Conservation (phyloP, 139 green algal genomes). For the Micromonas commoda region DNA sequence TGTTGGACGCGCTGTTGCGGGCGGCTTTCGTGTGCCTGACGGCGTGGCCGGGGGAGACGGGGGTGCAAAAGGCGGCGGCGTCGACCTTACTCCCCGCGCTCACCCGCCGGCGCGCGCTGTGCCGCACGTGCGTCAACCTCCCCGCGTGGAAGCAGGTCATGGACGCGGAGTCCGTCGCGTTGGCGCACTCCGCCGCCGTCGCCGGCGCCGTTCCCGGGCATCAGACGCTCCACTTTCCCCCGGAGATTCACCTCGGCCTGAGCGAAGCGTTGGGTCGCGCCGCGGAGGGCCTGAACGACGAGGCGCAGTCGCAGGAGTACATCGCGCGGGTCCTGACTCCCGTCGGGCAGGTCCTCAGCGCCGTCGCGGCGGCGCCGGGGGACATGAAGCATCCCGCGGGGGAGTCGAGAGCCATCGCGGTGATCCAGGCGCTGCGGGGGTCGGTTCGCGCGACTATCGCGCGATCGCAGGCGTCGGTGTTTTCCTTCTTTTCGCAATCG, state of each 20-base stretch:
- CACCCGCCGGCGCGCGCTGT: conserved; percentile 7
- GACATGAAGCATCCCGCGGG: conserved; percentile 28
- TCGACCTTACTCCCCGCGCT: conserved; percentile 25
- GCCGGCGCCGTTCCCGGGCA: neutral
- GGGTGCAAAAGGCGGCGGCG: conserved; percentile 24
- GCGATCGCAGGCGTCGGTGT: conserved; percentile 45
- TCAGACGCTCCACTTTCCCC: neutral
- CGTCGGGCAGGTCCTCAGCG: conserved; percentile 19
- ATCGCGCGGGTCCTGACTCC: conserved; percentile 36
- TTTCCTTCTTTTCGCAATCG: conserved; percentile 16
- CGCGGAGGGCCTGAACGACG: conserved; percentile 19
- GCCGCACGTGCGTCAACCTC: neutral
- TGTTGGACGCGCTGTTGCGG: conserved; percentile 27
- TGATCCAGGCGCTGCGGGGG: conserved; percentile 64
- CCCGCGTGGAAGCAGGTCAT: conserved; percentile 21
- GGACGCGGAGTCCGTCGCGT: neutral
- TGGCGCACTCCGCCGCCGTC: neutral
- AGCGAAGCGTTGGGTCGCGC: conserved; percentile 27
- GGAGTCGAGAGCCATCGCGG: conserved; percentile 1
- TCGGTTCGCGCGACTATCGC: conserved; percentile 44
- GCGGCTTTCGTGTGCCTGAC: conserved; percentile 18
- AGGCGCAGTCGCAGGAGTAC: conserved; percentile 7
- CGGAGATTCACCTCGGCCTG: conserved; percentile 11
- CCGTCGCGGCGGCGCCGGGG: conserved; percentile 22
- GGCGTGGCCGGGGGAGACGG: conserved; percentile 36